Base-by-base conservation (phyloP, 1,139 yeast species). In the Wickerhamomyces sp. region DNA sequence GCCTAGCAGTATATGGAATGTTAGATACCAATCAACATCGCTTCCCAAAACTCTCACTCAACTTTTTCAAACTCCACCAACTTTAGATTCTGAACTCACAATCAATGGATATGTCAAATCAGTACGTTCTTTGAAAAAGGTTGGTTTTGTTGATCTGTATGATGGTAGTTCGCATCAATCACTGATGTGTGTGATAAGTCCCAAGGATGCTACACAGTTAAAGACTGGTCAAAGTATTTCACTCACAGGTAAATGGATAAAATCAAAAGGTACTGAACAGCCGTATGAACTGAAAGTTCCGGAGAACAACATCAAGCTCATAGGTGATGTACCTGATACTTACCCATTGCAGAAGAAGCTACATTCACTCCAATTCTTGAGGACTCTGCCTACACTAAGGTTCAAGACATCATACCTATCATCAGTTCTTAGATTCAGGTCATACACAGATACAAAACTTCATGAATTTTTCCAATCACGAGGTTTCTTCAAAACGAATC, bases 341-440 rank as follows among this genome's bases (percentile, higher is more conserved):
- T 91, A 82, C 54, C 96, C 97, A 0, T 62, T 91, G 33, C 96
- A 88, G 51, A 89, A 88, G 55, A 87, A 88, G 55, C 66, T 66
- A 24, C 88, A 80, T 40, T 61, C 85, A 1, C 60, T 76, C 23
- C 83, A 77, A 44, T 82, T 68, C 49, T 62, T 93, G 32, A 70
- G 98, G 36, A 55, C 62, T 0, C 57, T 72, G 14, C 95, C 95
- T 0, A 76, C 84, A n/a, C 66, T 85, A 32, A 70, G 96, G 40
- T 91, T 87, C 72, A 72, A 86, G 47, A 76, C 95, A 0, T 57
- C 72, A 9, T 72, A 78, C 9, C 62, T 83, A 32, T 73, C 87
- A 0, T 72, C 89, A 2, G 61, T 87, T 2, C 53, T 88, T 41
- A 64, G 96, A 44, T 72, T 83, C 43, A 66, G 97, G 44, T 85